phyloP scores from a whole-genome alignment of 148 eudicot genomes.

The Tetragonia tetragonoides region DNA sequence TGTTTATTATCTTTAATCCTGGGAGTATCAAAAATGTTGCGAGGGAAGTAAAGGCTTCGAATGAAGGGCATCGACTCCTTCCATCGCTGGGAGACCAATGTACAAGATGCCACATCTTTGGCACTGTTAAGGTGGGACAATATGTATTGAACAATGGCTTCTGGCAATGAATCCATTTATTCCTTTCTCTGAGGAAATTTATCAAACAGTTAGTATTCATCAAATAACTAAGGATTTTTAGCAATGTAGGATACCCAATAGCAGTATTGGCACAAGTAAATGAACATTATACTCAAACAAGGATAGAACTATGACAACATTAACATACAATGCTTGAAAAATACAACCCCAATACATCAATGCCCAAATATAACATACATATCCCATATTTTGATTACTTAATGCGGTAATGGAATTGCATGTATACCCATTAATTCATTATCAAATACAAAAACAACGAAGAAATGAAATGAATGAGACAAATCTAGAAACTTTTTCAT shows the following conservation, averaged over 20 bases:
- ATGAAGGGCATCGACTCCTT: conserved; percentile 70
- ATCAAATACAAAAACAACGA: neutral
- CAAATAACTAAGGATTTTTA: neutral
- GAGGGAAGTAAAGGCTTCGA: conserved; percentile 68
- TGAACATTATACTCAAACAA: too few species aligned
- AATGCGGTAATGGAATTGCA: neutral
- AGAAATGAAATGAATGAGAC: neutral
- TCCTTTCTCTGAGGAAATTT: conserved; percentile 25
- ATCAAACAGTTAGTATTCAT: conserved; percentile 38
- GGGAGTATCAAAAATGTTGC: conserved; percentile 61
- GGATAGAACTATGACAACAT: too few species aligned
- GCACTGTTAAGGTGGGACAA: conserved; percentile 70
- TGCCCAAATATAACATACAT: too few species aligned
- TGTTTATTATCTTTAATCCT: conserved; percentile 24
- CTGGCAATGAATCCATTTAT: conserved; percentile 76
- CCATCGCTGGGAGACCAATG: conserved; percentile 77
- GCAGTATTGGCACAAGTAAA: too few species aligned
- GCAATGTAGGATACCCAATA: neutral
- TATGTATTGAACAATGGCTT: conserved; percentile 73
- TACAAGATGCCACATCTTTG: conserved; percentile 77
- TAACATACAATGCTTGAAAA: too few species aligned
- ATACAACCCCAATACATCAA: too few species aligned
- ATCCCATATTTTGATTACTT: too few species aligned
- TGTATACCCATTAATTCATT: neutral
- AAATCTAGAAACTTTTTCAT: neutral